A percentile compares a stretch with the other conserved stretches of the same genome.
phyloP scores from a whole-genome alignment of 495 filamentous ascomycete genomes.

The Daldinia childiae region DNA sequence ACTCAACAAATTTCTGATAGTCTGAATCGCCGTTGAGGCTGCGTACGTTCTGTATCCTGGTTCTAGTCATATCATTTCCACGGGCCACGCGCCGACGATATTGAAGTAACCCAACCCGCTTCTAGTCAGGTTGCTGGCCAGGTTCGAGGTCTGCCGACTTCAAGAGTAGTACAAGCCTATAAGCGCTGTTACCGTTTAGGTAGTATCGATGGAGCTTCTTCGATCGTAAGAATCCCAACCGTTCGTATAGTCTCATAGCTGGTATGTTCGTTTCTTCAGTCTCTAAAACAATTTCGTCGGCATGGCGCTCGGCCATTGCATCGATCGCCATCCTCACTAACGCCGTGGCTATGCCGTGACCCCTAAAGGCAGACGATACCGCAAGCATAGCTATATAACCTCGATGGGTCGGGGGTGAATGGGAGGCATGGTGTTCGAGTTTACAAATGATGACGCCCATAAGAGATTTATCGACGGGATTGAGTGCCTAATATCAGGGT shows the following conservation, averaged over 20 bases:
- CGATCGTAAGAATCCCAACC: constrained; percentile 89
- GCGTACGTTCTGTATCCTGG: neutral
- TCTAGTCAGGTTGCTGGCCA: constrained; percentile 36
- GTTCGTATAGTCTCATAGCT: constrained; percentile 92
- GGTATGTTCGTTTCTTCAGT: constrained; percentile 95
- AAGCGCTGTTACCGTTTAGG: constrained; percentile 94
- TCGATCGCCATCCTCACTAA: constrained; percentile 92
- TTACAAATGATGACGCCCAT: constrained; percentile 97
- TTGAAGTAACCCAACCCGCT: constrained; percentile 18
- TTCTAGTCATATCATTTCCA: neutral
- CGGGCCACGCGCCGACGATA: neutral
- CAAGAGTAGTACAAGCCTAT: constrained; percentile 83
- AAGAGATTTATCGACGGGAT: constrained; percentile 60
- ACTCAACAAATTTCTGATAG: neutral
- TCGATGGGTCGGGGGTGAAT: constrained; percentile 76
- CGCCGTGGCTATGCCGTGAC: constrained; percentile 88
- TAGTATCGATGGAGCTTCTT: constrained; percentile 97
- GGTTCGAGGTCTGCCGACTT: constrained; percentile 60
- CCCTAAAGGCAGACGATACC: constrained; percentile 78
- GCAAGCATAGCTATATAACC: constrained; percentile 99
- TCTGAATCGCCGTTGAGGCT: neutral
- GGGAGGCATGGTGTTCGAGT: constrained; percentile 82
- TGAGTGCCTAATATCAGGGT: constrained; percentile 65
- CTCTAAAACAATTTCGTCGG: constrained; percentile 96
- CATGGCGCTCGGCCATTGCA: constrained; percentile 82